Percentiles rank a stretch among this genome's conserved stretches.
phyloP scores from a whole-genome alignment of 176 grass and related monocot genomes.

The Melocanna baccifera region DNA sequence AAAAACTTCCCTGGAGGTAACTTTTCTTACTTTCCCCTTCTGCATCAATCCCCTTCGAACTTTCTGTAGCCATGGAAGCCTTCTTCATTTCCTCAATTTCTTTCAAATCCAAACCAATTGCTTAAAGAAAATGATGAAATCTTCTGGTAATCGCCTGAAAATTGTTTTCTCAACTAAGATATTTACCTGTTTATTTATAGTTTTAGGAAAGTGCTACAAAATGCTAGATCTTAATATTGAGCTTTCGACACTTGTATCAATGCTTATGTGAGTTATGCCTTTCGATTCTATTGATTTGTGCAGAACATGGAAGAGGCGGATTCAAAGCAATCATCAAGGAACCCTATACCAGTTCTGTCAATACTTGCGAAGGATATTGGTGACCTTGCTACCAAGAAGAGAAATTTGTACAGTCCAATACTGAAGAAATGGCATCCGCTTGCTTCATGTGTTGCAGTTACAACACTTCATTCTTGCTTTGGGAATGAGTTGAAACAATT shows the following conservation, averaged over 20 bases:
- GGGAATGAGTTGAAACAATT: slow-evolving; percentile 79
- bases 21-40: too few species aligned
- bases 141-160: background rate
- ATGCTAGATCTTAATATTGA: background rate
- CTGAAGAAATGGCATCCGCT: slow-evolving; percentile 80
- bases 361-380: slow-evolving; percentile 78
- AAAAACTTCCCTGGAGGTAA: too few species aligned
- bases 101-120: too few species aligned
- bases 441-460: slow-evolving; percentile 64
- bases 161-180: background rate
- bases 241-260: background rate
- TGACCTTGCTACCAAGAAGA: slow-evolving; percentile 75
- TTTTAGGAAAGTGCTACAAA: background rate
- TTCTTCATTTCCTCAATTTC: too few species aligned
- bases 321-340: slow-evolving; percentile 49
- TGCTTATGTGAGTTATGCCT: slow-evolving; percentile 11
- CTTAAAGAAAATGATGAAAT: too few species aligned
- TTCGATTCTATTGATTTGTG: slow-evolving; percentile 36
- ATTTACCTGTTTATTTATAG: background rate
- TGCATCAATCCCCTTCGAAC: too few species aligned
- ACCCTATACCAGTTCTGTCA: slow-evolving; percentile 46
- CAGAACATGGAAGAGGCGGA: slow-evolving; percentile 77
- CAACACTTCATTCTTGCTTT: slow-evolving; percentile 74
- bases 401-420: slow-evolving; percentile 73
- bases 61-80: too few species aligned